Conservation (phyloP, 208 protist genomes). For the Crithidia sp. region DNA sequence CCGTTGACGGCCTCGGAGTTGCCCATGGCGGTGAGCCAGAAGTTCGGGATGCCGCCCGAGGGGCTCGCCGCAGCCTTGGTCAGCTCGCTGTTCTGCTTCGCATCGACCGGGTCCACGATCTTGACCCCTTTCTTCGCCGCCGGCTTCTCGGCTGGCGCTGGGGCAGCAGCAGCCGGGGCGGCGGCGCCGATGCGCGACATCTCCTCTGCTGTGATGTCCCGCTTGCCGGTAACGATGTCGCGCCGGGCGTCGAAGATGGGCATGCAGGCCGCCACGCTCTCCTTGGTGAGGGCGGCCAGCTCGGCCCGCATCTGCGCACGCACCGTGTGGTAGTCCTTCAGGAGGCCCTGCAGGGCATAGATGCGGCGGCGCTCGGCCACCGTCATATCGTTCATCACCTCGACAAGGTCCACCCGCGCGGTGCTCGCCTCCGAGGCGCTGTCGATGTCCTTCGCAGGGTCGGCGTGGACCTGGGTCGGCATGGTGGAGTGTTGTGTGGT, state of each 20-base stretch:
- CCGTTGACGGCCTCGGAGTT: constrained; percentile 54
- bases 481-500: background rate
- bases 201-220: constrained; percentile 76
- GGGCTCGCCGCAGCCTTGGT: constrained; percentile 39
- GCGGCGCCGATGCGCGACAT: constrained; percentile 19
- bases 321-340: constrained; percentile 52
- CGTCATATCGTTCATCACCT: constrained; percentile 60
- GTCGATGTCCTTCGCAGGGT: constrained; percentile 38
- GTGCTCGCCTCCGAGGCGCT: constrained; percentile 22
- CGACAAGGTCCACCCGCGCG: constrained; percentile 60
- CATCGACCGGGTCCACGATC: constrained; percentile 49
- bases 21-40: constrained; percentile 83
- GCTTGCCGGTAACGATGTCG: constrained; percentile 60
- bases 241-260: constrained; percentile 45
- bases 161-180: background rate
- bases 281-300: constrained; percentile 39
- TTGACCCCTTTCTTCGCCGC: constrained; percentile 47
- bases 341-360: constrained; percentile 66
- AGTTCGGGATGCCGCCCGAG: constrained; percentile 85
- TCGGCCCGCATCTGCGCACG: constrained; percentile 46
- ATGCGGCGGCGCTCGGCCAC: constrained; percentile 52
- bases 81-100: constrained; percentile 34
- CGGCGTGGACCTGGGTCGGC: constrained; percentile 29
- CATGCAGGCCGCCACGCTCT: constrained; percentile 24
- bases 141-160: background rate